phyloP scores from a whole-genome alignment of 805 yeast species.

The Vanderwaltozyma tropicalis region DNA sequence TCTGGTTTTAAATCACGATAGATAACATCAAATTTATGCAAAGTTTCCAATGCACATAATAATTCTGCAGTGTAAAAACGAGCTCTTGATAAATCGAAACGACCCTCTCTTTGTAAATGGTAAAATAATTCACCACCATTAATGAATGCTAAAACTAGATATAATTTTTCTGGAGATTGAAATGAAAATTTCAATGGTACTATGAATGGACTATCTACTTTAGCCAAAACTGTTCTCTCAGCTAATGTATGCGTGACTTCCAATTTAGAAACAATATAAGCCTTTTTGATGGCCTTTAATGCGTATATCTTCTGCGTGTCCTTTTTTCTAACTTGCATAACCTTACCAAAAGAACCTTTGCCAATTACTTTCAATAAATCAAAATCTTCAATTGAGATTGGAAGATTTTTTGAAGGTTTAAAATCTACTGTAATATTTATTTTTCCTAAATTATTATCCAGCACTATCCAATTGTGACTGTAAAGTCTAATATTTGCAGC shows the following conservation, averaged over 20 bases:
- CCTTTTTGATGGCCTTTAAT: conserved; percentile 83
- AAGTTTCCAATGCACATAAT: conserved; percentile 81
- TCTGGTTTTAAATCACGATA: conserved; percentile 96
- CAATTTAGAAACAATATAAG: conserved; percentile 85
- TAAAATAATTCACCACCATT: conserved; percentile 96
- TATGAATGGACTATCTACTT: conserved; percentile 88
- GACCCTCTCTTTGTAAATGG: conserved; percentile 84
- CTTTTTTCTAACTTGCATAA: conserved; percentile 94
- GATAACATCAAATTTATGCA: conserved; percentile 85
- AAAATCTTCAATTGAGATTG: conserved; percentile 80
- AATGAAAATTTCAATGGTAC: conserved; percentile 93
- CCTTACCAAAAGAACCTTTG: conserved; percentile 96
- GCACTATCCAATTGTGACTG: conserved; percentile 50
- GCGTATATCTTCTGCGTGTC: conserved; percentile 95
- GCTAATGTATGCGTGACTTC: conserved; percentile 96
- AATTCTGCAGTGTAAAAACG: conserved; percentile 92
- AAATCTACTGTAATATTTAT: conserved; percentile 58
- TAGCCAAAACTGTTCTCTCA: conserved; percentile 88
- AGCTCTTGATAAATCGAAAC: conserved; percentile 79
- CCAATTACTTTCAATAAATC: conserved; percentile 92
- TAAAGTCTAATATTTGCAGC: conserved; percentile 47
- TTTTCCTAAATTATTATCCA: conserved; percentile 37
- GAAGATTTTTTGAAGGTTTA: conserved; percentile 55
- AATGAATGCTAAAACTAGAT: conserved; percentile 81
- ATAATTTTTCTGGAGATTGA: conserved; percentile 93